These are phyloP conservation scores for Candida endomychidarum DNA, from an alignment of 805 yeast species.

Conservation along the genomic window DNA sequence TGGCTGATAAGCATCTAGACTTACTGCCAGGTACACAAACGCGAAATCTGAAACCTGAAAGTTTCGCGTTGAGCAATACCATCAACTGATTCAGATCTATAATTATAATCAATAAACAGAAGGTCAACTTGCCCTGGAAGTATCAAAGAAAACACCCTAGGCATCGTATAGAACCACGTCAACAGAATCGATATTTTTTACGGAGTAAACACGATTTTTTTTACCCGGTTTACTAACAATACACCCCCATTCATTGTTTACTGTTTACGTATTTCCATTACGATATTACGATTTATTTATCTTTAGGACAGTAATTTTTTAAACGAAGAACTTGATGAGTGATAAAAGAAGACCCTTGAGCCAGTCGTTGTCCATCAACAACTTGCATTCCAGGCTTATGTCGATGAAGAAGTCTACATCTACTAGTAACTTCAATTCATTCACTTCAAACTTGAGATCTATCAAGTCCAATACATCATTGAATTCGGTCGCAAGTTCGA, in stretches of 20 bases:
- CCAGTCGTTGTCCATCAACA: constrained; percentile 15
- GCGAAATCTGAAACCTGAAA: not conserved
- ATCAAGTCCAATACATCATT: constrained; percentile 4
- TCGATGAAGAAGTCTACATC: not conserved
- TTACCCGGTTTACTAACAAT: not conserved
- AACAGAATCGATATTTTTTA: too few relatives aligned
- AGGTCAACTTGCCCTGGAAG: too few relatives aligned
- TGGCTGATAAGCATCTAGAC: too few relatives aligned
- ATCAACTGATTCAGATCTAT: too few relatives aligned
- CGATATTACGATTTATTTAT: constrained; percentile 2
- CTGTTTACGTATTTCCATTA: not conserved
- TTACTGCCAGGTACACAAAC: not conserved
- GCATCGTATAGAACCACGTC: too few relatives aligned
- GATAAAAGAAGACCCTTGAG: constrained; percentile 17
- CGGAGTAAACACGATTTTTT: not conserved
- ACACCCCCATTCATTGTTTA: not conserved
- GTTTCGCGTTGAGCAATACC: not conserved
- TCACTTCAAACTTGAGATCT: not conserved
- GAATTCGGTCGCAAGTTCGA: not conserved
- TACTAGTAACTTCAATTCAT: constrained; percentile 2
- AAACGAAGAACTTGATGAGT: constrained; percentile 1
- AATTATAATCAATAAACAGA: too few relatives aligned
- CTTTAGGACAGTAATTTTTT: not conserved
- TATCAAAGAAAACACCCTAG: too few relatives aligned
- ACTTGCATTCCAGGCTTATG: constrained; percentile 9